Evolutionary conservation across 202 grass and related monocot genomes (phyloP).

Genomic region (Musa balbisiana): DNA sequence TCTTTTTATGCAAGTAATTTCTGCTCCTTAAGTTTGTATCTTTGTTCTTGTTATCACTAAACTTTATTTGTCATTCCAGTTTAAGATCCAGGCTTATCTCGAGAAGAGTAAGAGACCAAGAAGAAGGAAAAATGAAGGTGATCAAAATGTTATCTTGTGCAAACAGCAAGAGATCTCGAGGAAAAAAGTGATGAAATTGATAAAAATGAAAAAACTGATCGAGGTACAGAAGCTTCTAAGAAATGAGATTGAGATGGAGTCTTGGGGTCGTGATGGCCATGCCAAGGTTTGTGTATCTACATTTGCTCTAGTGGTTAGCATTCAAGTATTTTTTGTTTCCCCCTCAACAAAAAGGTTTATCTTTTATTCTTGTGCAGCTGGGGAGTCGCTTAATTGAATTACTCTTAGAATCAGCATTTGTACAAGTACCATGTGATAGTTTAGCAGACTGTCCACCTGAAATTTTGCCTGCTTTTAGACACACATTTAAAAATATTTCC

Average conservation of each 20-base stretch:
- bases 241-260: conserved; percentile 66
- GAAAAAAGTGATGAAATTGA: conserved; percentile 49
- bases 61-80: conserved; percentile 36
- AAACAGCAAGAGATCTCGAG: conserved; percentile 50
- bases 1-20: not conserved
- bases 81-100: conserved; percentile 74
- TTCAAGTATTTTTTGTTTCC: conserved; percentile 6
- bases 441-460: conserved; percentile 48
- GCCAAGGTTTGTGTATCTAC: conserved; percentile 54
- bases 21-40: not conserved
- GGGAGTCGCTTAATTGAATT: conserved; percentile 76
- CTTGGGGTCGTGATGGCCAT: conserved; percentile 74
- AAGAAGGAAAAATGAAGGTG: conserved; percentile 33
- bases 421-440: conserved; percentile 57
- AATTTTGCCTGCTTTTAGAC: conserved; percentile 90
- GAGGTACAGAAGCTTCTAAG: conserved; percentile 69
- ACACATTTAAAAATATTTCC: conserved; percentile 39
- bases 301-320: conserved; percentile 1
- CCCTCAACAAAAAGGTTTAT: conserved; percentile 11
- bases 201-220: conserved; percentile 53
- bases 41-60: conserved; percentile 1
- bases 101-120: conserved; percentile 57
- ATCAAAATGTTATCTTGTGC: conserved; percentile 37
- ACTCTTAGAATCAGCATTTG: conserved; percentile 79
- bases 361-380: conserved; percentile 50